A percentile compares a stretch with the other conserved stretches of the same genome.
Conservation (phyloP, 2,329 filamentous ascomycete genomes). For the Hawksworthiomyces lignivorus region DNA sequence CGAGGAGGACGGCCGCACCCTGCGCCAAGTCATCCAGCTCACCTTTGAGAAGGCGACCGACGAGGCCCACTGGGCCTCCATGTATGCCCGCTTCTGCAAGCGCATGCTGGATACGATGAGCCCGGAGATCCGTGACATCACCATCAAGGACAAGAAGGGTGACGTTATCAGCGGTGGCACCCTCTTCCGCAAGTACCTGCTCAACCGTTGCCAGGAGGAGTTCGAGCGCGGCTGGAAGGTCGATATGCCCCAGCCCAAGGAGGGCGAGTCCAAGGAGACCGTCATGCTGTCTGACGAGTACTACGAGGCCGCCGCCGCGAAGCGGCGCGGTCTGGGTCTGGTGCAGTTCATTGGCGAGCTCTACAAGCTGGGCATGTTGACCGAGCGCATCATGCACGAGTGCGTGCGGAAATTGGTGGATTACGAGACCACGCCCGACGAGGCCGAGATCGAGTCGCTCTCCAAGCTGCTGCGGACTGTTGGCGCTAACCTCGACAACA, state of each 20-base stretch:
- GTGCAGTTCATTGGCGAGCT: conserved; percentile 99
- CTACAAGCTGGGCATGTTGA: conserved; percentile 98
- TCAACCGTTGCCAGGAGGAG: conserved; percentile 97
- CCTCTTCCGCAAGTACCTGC: conserved; percentile 95
- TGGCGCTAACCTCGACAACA: conserved; percentile 73
- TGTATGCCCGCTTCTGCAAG: conserved; percentile 99
- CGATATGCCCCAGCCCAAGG: conserved; percentile 68
- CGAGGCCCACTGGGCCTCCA: conserved; percentile 95
- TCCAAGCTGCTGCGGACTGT: conserved; percentile 89
- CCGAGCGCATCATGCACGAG: conserved; percentile 98
- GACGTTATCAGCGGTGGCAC: conserved; percentile 86
- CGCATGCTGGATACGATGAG: conserved; percentile 95
- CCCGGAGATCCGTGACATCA: conserved; percentile 88
- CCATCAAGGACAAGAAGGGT: conserved; percentile 82
- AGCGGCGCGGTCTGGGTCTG: conserved; percentile 92
- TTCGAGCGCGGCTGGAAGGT: conserved; percentile 97
- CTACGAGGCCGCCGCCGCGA: conserved; percentile 86
- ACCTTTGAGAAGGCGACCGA: conserved; percentile 99
- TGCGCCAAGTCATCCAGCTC: conserved; percentile 96
- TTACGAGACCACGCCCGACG: conserved; percentile 86
- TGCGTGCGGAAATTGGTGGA: conserved; percentile 96
- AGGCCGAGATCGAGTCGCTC: conserved; percentile 93
- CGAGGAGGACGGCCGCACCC: conserved; percentile 84
- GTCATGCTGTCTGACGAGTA: conserved; percentile 92
- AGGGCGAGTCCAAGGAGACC: conserved; percentile 72